Conservation (phyloP, 83 land plant species). For the Picea abies region DNA sequence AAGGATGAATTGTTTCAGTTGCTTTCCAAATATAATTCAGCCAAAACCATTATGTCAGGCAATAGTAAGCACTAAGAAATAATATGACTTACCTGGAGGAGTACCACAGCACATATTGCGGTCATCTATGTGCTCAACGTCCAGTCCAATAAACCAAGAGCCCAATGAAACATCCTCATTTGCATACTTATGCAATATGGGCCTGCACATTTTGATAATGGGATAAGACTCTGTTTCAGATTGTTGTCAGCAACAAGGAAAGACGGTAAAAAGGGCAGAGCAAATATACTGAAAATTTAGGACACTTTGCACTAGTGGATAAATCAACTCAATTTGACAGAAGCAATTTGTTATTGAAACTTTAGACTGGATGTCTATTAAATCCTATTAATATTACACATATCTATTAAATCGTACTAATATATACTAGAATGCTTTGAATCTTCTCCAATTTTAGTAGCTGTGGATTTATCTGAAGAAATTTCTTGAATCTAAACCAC, state of each 20-base stretch:
- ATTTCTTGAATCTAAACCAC: neutral
- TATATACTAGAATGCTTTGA: no score
- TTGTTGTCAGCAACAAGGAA: neutral
- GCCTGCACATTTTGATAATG: slow-evolving; percentile 23
- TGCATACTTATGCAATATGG: slow-evolving; percentile 48
- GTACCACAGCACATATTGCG: slow-evolving; percentile 73
- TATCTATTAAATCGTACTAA: no score
- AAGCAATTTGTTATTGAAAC: neutral
- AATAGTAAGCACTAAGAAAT: neutral
- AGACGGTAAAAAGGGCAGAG: no score
- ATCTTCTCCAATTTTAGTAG: neutral
- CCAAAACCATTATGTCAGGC: neutral
- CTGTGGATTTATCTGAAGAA: neutral
- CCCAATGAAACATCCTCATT: slow-evolving; percentile 62
- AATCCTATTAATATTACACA: no score
- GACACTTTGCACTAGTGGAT: neutral
- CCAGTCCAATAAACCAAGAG: slow-evolving; percentile 72
- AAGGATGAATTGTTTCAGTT: neutral
- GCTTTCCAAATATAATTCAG: slow-evolving; percentile 1
- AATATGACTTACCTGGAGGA: slow-evolving; percentile 49
- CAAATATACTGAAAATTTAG: no score
- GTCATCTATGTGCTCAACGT: slow-evolving; percentile 70
- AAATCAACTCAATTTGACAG: neutral
- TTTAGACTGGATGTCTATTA: no score
- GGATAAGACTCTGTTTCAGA: neutral